Evolutionary conservation across 257 asterid genomes (phyloP), one percentile per base, ranked within the genome.

Genomic region (Penstemon eatonii): DNA sequence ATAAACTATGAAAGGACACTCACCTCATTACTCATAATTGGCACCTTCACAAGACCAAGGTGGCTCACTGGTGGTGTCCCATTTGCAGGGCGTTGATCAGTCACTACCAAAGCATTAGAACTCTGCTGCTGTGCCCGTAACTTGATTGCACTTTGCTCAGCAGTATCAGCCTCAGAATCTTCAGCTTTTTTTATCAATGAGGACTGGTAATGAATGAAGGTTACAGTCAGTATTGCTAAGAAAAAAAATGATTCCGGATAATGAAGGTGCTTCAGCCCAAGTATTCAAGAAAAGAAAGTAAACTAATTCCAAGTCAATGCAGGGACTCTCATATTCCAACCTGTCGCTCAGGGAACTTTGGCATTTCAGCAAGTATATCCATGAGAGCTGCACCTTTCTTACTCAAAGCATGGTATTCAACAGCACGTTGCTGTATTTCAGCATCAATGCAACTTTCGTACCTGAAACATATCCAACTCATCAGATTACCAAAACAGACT

Each of bases 301-400:
- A 70, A 58, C 36, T 37, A 58, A 65, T 38, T 50, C 53, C 11
- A 65, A 64, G 65, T 68, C 72, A 43, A 60, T 51, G 60, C 39
- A 43, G 72, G 19, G 63, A 69, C 74, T 71, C 49, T 54, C 38
- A 19, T 65, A 67, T 38, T 45, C 69, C 53, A 68, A 89, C 98
- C 96, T 92, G 98, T 56, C 98, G 85, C 78, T 92, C 98, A 33
- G 98, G 96, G 73, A 92, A 89, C 83, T 92, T 89, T 2, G 96
- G 98, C 98, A 92, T 92, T 86, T 92, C 96, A 75, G 98, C 94
- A 74, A 92, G 84, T 79, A 92, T 80, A 76, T 86, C 96, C 96
- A 82, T 80, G 56, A 89, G 80, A 70, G 87, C 84, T 63, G 91
- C 96, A 68, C 96, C 96, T 85, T 89, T 92, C 85, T 76, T 79